Evolutionary conservation across 768 basidiomycete genomes (phyloP), one percentile per base, ranked within the genome.

Genomic region (Russula ochroleuca): DNA sequence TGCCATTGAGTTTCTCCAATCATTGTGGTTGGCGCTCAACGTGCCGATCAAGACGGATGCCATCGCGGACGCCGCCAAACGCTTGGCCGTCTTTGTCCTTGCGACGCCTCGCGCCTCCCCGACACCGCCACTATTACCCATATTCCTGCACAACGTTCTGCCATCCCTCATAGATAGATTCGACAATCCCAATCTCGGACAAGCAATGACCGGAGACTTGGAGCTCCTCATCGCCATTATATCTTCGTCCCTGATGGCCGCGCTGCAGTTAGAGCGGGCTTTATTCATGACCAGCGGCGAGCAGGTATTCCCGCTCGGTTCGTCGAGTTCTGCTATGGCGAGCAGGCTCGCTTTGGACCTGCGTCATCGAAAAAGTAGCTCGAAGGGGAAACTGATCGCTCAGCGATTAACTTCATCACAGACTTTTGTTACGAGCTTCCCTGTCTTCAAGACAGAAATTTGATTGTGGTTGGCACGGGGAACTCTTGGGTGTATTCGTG

Each of bases 351-450:
- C 85, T 0, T 70, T 72, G n/a, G 84, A 87, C 71, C 74, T 92
- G 50, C 81, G 82, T 17, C 72, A 75, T 47, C 80, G 79, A 61
- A 83, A 79, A 65, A 67, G 71, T 10, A 83, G 81, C 67, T 74
- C 74, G 50, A 82, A 82, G n/a, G 81, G 82, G 59, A 76, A 71
- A 43, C 69, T 78, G 19, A 78, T 92, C 55, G 73, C 83, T 38
- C 85, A 90, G 68, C 79, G 84, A 50, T 73, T 92, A 50, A 76
- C 81, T 25, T 78, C 85, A 19, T 83, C 83, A 9, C 81, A 83
- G 59, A 78, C 84, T 0, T 90, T 92, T 71, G 81, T 85, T 13
- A 79, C 86, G 37, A 91, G 85, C 69, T 92, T 92, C 73, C 88
- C 89, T 5, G 81, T 81, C 23, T 90, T 90, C 72, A 81, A 73